A percentile compares a stretch with the other conserved stretches of the same genome.
phyloP scores from a whole-genome alignment of 176 grass and related monocot species.

The Aegilops longissima region DNA sequence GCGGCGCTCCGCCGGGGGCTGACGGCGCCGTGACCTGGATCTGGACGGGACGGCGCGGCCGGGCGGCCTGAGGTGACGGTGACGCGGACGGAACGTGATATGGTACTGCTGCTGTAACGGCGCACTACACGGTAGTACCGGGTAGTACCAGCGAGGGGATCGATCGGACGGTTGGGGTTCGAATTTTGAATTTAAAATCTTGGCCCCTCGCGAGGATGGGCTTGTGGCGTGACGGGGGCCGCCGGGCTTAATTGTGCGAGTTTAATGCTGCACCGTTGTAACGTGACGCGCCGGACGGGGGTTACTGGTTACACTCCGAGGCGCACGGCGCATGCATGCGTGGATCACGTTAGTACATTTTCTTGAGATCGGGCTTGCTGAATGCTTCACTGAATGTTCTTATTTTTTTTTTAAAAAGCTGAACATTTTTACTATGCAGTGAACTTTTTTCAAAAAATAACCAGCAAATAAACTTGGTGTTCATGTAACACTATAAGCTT shows the following conservation, averaged over 20 bases:
- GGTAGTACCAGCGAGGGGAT: neutral
- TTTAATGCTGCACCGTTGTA: conserved; percentile 25
- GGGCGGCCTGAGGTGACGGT: neutral
- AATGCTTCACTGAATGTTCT: no score
- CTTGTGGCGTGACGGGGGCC: neutral
- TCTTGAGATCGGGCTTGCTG: no score
- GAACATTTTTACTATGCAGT: no score
- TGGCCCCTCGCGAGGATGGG: neutral
- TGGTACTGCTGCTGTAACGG: neutral
- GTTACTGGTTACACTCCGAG: neutral
- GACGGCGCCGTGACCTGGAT: conserved; percentile 3
- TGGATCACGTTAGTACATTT: neutral
- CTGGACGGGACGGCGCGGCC: neutral
- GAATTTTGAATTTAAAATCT: conserved; percentile 20
- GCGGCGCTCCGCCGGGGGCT: neutral
- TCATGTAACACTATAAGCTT: no score
- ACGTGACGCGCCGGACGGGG: neutral
- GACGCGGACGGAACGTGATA: neutral
- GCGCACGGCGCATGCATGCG: neutral
- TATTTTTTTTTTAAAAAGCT: no score
- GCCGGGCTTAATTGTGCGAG: conserved; percentile 1
- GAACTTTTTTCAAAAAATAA: no score
- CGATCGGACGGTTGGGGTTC: conserved; percentile 11
- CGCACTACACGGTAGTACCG: neutral
- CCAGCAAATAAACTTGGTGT: no score